Conservation (phyloP, 129 eudicot genomes). For the Cynara cardunculus region DNA sequence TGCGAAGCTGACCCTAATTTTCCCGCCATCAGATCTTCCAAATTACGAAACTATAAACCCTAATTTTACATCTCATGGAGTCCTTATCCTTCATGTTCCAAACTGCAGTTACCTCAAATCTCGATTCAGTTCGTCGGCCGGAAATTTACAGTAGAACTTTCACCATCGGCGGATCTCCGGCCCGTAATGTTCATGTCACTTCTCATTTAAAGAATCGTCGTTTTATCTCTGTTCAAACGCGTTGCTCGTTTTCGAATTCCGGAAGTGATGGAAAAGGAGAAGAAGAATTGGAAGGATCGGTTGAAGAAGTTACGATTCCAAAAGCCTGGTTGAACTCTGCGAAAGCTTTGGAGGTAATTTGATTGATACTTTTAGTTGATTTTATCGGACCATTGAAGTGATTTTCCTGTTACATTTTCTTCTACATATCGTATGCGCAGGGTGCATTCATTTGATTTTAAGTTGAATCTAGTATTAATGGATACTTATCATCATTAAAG, state of each 20-base stretch:
- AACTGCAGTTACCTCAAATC: slow-evolving; percentile 8
- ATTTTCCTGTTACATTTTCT: neutral
- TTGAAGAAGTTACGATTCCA: slow-evolving; percentile 65
- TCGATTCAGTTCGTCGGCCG: slow-evolving; percentile 5
- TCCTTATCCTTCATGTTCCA: slow-evolving; percentile 25
- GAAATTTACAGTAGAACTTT: slow-evolving; percentile 7
- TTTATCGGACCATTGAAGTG: neutral
- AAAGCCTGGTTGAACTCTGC: slow-evolving; percentile 54
- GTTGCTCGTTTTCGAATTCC: slow-evolving; percentile 22
- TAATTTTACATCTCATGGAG: slow-evolving; percentile 26
- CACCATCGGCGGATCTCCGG: slow-evolving; percentile 9
- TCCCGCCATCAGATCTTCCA: slow-evolving; percentile 38
- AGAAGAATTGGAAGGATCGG: slow-evolving; percentile 35
- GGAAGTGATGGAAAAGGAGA: slow-evolving; percentile 23
- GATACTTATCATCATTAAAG: neutral
- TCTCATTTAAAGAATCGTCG: neutral
- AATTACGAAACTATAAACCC: slow-evolving; percentile 5
- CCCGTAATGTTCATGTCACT: slow-evolving; percentile 10
- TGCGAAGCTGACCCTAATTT: slow-evolving; percentile 16
- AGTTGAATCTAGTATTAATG: neutral
- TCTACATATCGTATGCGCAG: neutral
- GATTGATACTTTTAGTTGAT: neutral
- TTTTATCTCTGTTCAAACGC: slow-evolving; percentile 17
- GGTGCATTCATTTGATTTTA: neutral
- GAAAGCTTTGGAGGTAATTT: slow-evolving; percentile 63